Conservation (phyloP, 305 asterid genomes). For the Nicotiana rustica region DNA sequence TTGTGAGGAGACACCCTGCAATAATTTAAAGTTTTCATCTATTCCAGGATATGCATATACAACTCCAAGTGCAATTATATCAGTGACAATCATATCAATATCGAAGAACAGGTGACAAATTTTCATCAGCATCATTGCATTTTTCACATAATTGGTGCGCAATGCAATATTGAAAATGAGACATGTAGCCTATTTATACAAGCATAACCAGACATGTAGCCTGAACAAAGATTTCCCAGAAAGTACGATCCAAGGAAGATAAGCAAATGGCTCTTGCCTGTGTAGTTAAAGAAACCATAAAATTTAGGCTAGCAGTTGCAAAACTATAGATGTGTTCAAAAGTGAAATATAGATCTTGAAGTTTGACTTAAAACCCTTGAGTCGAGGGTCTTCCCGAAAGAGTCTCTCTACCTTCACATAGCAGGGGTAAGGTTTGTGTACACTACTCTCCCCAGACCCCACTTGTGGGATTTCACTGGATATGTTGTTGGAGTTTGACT, state of each 20-base stretch:
- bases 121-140: background rate
- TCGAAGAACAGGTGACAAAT: background rate
- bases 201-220: background rate
- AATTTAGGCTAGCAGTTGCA: background rate
- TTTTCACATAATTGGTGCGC: background rate
- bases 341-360: background rate
- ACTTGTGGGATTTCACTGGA: no score
- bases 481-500: no score
- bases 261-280: background rate
- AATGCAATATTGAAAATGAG: background rate
- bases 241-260: background rate
- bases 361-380: background rate
- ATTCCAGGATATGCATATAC: background rate
- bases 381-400: no score
- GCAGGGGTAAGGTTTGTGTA: no score
- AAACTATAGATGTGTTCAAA: background rate
- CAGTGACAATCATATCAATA: conserved; percentile 7
- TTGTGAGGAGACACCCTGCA: conserved; percentile 23
- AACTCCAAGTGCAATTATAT: background rate
- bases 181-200: background rate
- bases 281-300: background rate
- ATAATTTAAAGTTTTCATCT: conserved; percentile 15
- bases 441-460: no score
- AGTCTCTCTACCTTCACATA: no score
- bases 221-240: background rate